Percentiles rank a stretch among this genome's conserved stretches.
Evolutionary conservation across 2,329 filamentous ascomycete species (phyloP).

Genomic region (Herpotrichia juniperi): DNA sequence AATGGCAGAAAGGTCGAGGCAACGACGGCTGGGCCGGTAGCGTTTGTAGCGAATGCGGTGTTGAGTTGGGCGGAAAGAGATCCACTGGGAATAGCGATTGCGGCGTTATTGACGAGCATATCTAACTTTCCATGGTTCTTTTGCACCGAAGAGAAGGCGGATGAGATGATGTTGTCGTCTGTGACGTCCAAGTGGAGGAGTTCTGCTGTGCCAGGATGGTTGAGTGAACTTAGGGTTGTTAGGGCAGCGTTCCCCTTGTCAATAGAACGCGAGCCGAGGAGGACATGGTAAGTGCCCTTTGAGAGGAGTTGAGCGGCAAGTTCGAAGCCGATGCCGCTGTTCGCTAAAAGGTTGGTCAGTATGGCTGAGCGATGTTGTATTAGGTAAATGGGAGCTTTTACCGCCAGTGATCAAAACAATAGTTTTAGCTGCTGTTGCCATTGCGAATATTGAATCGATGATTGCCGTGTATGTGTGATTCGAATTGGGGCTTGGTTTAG

Average conservation of each 20-base stretch:
- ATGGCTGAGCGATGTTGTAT: too few relatives aligned
- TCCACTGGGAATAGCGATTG: constrained; percentile 15
- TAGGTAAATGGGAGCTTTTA: too few relatives aligned
- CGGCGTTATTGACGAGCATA: constrained; percentile 48
- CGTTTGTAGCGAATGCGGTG: constrained; percentile 30
- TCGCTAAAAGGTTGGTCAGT: constrained; percentile 43
- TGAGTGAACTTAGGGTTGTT: constrained; percentile 23
- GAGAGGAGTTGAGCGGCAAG: constrained; percentile 47
- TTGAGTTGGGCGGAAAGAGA: constrained; percentile 22
- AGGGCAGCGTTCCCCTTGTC: constrained; percentile 31
- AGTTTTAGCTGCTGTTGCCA: too few relatives aligned
- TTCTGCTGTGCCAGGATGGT: constrained; percentile 35
- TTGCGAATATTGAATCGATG: too few relatives aligned
- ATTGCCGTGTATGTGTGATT: too few relatives aligned
- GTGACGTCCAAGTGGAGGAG: constrained; percentile 50
- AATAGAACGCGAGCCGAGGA: constrained; percentile 22
- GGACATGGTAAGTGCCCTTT: constrained; percentile 33
- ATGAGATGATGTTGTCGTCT: constrained; percentile 47
- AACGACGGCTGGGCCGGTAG: constrained; percentile 19
- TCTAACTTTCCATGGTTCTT: constrained; percentile 39
- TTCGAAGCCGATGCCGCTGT: constrained; percentile 56
- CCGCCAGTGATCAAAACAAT: too few relatives aligned
- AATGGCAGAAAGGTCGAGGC: constrained; percentile 17
- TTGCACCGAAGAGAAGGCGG: constrained; percentile 36
- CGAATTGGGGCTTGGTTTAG: too few relatives aligned